Evolutionary conservation across 2,329 filamentous ascomycete species (phyloP), one percentile per base, ranked within the genome.

Genomic region (Nemania diffusa): DNA sequence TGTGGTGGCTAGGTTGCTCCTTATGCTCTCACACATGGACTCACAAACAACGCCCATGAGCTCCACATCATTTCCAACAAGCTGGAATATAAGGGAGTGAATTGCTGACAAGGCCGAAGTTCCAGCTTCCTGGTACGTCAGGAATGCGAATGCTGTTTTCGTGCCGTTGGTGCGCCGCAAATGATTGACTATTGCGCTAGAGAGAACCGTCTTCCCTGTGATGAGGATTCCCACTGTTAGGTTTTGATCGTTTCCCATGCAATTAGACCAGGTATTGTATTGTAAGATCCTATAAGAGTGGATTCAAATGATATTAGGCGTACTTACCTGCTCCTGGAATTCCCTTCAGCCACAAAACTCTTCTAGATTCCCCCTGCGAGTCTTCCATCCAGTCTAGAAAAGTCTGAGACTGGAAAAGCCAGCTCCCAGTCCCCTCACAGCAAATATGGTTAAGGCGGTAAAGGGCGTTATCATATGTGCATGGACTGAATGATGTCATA

Each of bases 311-410:
- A 51, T 46, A 51, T 29, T 13, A 24, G 32, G 44, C 17, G 32
- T n/a, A 65, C 64, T 63, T 55, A 72, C 71, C 72, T 27, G 73
- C 67, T 34, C 73, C 73, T 5, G 73, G 73, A 48, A 75, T 74
- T 2, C 73, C 73, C 44, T 69, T 67, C 22, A 74, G 26, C 73
- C 73, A 75, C 50, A 75, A 27, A 4, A 72, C 17, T 44, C 15
- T 15, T 42, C 17, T 17, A 9, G 61, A 26, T 7, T 58, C 52
- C 15, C 42, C 57, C 6, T 57, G 20, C 1, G 55, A 27, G 5
- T 67, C 44, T n/a, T 26, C 8, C 0, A 71, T 20, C 73, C 72
- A 75, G 11, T 58, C 37, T 3, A 5, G n/a, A n/a, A 58, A 59
- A 3, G 11, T 26, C 22, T 27, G 29, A 26, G 11, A 17, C 24